Evolutionary conservation across 2,329 filamentous ascomycete species (phyloP).

Genomic region (Exophiala phaeomuriformis): DNA sequence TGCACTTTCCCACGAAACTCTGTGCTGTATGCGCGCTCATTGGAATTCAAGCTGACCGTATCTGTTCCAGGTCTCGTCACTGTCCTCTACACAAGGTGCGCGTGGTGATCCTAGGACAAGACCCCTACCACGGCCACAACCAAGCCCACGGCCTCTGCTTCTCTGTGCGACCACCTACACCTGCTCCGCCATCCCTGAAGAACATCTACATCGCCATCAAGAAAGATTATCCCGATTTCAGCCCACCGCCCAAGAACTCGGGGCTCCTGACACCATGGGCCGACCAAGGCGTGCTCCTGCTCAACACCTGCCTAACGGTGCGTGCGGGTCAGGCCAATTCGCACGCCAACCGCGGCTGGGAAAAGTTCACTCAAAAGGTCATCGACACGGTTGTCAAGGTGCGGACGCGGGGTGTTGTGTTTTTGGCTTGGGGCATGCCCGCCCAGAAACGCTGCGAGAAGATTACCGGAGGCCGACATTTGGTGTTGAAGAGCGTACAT

Average conservation of each 20-base stretch:
- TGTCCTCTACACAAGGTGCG: conserved; percentile 85
- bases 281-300: conserved; percentile 79
- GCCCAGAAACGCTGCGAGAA: conserved; percentile 71
- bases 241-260: conserved; percentile 64
- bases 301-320: conserved; percentile 93
- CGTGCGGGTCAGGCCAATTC: conserved; percentile 80
- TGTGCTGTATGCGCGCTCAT: no score
- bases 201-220: conserved; percentile 90
- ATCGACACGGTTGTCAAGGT: conserved; percentile 79
- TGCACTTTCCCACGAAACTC: no score
- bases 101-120: conserved; percentile 88
- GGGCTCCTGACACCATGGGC: conserved; percentile 91
- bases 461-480: conserved; percentile 59
- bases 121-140: conserved; percentile 92
- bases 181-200: conserved; percentile 77
- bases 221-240: conserved; percentile 79
- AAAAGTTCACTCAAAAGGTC: conserved; percentile 81
- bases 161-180: conserved; percentile 82
- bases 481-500: conserved; percentile 80
- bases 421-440: conserved; percentile 85
- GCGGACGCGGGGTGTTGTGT: conserved; percentile 76
- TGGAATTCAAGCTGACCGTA: no score
- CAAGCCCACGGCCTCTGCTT: conserved; percentile 96
- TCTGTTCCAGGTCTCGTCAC: conserved; percentile 68
- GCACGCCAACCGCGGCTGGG: conserved; percentile 84